These are phyloP conservation scores for Geotrichum phurueaensis DNA, from an alignment of 1,139 yeast species.

Conservation along the genomic window DNA sequence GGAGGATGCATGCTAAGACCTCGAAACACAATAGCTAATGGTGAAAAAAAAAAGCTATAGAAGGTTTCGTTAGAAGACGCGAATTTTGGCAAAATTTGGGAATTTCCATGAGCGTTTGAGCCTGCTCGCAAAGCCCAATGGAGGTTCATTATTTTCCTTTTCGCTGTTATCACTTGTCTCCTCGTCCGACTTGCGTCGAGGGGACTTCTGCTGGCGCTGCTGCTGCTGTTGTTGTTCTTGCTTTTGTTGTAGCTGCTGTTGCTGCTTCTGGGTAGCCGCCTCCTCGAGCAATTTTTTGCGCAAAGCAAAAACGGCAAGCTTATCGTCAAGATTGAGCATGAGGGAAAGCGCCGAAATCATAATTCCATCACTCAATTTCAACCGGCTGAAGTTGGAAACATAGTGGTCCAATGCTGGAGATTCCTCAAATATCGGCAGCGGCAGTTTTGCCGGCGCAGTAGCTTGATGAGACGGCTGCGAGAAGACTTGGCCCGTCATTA, in stretches of 20 bases:
- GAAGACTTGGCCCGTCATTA: background rate
- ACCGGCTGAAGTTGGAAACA: background rate
- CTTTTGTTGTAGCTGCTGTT: background rate
- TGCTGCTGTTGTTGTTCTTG: too few species aligned
- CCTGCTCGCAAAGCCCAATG: background rate
- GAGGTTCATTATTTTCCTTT: background rate
- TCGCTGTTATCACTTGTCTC: background rate
- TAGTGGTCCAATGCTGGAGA: background rate
- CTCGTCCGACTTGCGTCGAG: background rate
- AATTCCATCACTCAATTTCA: conserved; percentile 5
- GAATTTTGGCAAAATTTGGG: background rate
- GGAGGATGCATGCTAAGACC: background rate
- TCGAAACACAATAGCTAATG: background rate
- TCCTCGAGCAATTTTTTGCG: background rate
- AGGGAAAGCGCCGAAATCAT: conserved; percentile 10
- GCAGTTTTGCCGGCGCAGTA: background rate
- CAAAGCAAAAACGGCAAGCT: background rate
- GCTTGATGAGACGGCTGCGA: background rate
- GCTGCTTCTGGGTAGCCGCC: background rate
- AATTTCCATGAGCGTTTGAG: background rate
- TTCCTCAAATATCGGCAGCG: background rate
- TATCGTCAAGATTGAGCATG: conserved; percentile 14
- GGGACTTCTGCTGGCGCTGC: background rate
- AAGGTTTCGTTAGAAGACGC: background rate
- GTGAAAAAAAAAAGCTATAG: too few species aligned